These are phyloP conservation scores for Choanephora cucurbitarum DNA, from an alignment of 371 early-diverging fungal genomes.

Conservation along the genomic window DNA sequence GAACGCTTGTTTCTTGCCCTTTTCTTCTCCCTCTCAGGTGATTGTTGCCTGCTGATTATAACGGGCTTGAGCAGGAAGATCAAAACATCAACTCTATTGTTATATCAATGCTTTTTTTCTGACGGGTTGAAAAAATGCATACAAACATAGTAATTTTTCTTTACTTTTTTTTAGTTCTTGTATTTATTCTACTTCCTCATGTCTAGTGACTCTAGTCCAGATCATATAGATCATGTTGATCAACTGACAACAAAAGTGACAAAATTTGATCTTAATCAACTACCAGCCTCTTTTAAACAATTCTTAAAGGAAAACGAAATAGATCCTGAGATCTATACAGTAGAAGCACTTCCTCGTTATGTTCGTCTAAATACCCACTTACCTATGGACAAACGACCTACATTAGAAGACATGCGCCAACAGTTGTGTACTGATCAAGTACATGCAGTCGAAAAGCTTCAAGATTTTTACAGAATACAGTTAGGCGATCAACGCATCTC, in stretches of 20 bases:
- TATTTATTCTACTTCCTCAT: too few species aligned
- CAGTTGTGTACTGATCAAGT: slow-evolving; percentile 46
- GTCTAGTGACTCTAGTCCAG: background rate
- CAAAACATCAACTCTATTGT: too few species aligned
- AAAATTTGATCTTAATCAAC: slow-evolving; percentile 41
- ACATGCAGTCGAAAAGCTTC: slow-evolving; percentile 30
- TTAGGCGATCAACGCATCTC: slow-evolving; percentile 31
- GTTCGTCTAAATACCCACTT: slow-evolving; percentile 64
- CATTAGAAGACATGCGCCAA: slow-evolving; percentile 41
- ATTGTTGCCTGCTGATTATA: too few species aligned
- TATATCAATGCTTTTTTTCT: background rate
- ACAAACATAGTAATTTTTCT: too few species aligned
- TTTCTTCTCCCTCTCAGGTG: too few species aligned
- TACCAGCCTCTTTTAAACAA: slow-evolving; percentile 58
- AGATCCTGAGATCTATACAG: slow-evolving; percentile 64
- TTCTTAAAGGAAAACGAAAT: slow-evolving; percentile 70
- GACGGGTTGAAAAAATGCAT: background rate
- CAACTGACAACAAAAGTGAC: background rate
- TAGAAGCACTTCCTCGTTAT: slow-evolving; percentile 67
- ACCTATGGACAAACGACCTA: slow-evolving; percentile 31
- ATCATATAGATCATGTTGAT: slow-evolving; percentile 1
- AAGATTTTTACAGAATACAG: slow-evolving; percentile 40
- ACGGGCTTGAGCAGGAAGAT: too few species aligned
- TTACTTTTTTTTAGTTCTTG: too few species aligned
- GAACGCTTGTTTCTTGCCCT: too few species aligned